A percentile compares a stretch with the other conserved stretches of the same genome.
Conservation (phyloP, 1,284 basidiomycete species). For the Coriolopsis trogii region DNA sequence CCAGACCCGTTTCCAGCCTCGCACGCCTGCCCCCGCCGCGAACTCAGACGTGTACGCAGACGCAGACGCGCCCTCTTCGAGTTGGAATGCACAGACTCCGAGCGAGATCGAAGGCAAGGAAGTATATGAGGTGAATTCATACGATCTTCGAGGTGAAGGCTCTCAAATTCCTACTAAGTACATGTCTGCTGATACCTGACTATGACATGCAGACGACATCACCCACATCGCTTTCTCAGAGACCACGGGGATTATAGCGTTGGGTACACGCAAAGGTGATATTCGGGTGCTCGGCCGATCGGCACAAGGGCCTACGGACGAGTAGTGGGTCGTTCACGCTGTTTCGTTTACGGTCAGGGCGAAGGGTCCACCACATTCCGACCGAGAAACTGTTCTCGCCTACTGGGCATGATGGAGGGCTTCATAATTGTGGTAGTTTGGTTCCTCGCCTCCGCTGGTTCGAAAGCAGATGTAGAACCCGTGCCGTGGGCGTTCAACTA, state of each 20-base stretch:
- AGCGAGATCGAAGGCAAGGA: conserved; percentile 34
- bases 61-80: background rate
- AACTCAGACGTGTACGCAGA: conserved; percentile 6
- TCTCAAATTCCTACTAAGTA: background rate
- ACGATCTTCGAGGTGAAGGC: conserved; percentile 53
- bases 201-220: conserved; percentile 42
- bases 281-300: conserved; percentile 28
- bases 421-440: too few relatives aligned
- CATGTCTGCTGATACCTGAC: background rate
- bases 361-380: too few relatives aligned
- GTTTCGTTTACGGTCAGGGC: too few relatives aligned
- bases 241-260: conserved; percentile 44
- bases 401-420: too few relatives aligned
- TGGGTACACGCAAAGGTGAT: conserved; percentile 49
- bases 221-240: conserved; percentile 52
- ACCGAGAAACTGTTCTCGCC: too few relatives aligned
- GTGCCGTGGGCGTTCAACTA: too few relatives aligned
- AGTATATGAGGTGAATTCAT: conserved; percentile 46
- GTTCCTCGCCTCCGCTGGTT: too few relatives aligned
- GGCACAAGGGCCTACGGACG: too few relatives aligned
- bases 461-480: too few relatives aligned
- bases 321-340: too few relatives aligned
- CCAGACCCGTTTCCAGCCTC: background rate
- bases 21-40: conserved; percentile 23
- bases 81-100: conserved; percentile 1